Evolutionary conservation across 2,329 filamentous ascomycete genomes (phyloP), one percentile per base, ranked within the genome.

Genomic region (Fusarium brachygibbosum): DNA sequence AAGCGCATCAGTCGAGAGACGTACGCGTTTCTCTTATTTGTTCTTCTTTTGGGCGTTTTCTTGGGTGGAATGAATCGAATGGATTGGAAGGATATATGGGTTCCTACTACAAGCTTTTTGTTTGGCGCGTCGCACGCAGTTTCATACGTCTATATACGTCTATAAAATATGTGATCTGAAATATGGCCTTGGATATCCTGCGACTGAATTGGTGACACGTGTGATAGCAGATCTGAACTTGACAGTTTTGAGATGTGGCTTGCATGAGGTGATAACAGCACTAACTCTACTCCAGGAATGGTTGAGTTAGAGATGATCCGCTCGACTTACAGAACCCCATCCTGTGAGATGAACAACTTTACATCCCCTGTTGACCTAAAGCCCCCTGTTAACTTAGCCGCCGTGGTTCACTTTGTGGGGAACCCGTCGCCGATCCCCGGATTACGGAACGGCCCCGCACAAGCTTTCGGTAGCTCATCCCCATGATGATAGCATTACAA

Each of bases 381-480:
- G 32, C 50, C 64, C 63, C 58, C 21, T 51, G 48, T 38, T 51
- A 17, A 51, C 23, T 37, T 40, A 38, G 31, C 38, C 52, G 49
- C 32, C 48, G 8, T 49, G 23, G 51, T 56, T 45, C 35, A 48
- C 38, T 54, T 53, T 71, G 70, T 65, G 70, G 70, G 66, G 71
- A 60, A 60, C 51, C 71, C 53, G 50, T 41, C 41, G 70, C 57
- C 46, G 69, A 70, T 74, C 69, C 69, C 68, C 63, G 21, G 56
- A 55, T 61, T 55, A 53, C 62, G 59, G 72, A 49, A 46, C 66
- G 68, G 72, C 73, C 73, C 73, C 72, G 73, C 73, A 74, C 58
- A 62, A 56, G 63, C 65, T 74, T 25, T 58, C 53, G 48, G 56
- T 40, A 59, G 58, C 57, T 66, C 53, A 50, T 29, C 64, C 62